Evolutionary conservation across 139 green algal genomes (phyloP).

Genomic region (Micractinium sp.): DNA sequence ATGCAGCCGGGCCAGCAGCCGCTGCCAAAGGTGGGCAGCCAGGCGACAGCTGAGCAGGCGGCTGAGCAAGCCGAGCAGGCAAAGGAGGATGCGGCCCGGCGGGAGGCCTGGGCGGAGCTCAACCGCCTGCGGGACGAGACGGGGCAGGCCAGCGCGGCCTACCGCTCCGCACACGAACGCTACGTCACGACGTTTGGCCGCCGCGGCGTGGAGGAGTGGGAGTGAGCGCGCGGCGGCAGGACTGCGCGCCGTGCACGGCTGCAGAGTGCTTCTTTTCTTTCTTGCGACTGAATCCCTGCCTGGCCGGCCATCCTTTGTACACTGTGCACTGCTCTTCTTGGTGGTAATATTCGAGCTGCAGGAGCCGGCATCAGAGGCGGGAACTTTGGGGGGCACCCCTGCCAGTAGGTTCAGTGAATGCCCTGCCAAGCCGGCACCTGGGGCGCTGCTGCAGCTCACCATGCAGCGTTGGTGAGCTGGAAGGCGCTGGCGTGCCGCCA

Average conservation of each 20-base stretch:
- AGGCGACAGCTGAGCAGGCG: background rate
- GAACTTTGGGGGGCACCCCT: too few species aligned
- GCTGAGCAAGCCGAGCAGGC: background rate
- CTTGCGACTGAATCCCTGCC: too few species aligned
- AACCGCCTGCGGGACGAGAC: background rate
- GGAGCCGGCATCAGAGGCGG: too few species aligned
- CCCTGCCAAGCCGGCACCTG: too few species aligned
- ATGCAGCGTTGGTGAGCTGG: too few species aligned
- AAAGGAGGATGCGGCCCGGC: background rate
- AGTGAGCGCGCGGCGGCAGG: background rate
- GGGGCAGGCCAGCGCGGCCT: background rate
- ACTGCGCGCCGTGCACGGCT: background rate
- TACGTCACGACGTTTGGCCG: constrained; percentile 9
- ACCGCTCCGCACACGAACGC: background rate
- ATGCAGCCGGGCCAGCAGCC: background rate
- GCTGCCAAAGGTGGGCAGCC: background rate
- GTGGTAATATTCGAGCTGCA: too few species aligned
- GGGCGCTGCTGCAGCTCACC: too few species aligned
- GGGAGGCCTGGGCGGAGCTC: background rate
- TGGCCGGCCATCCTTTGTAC: too few species aligned
- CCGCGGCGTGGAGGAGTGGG: background rate
- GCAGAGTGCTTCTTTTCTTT: too few species aligned
- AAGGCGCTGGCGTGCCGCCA: too few species aligned
- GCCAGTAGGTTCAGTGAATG: too few species aligned
- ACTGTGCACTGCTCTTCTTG: too few species aligned